Base-by-base conservation (phyloP, 345 rosid species). In the Gossypium rotundifolium region DNA sequence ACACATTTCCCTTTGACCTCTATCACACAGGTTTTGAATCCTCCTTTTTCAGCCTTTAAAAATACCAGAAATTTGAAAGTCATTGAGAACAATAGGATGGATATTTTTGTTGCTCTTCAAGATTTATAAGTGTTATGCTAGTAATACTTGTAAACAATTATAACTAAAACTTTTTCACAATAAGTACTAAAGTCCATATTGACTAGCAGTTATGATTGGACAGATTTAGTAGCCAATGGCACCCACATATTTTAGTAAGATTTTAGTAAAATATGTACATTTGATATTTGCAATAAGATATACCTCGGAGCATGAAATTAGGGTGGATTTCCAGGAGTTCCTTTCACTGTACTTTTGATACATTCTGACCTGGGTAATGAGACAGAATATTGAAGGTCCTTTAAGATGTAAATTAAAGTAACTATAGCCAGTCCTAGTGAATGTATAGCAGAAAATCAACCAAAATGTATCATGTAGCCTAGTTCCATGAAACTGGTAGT, bases 11-110 rank as follows among this genome's bases (percentile, higher is more conserved):
- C 98, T 86, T 83, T 92, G 62, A 94, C 79, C 83, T 92, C 97
- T 93, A 92, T 87, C 83, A 94, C 98, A 79, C 79, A 88, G 60
- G 98, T 92, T 88, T 94, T 94, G 86, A 79, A 94, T 77, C 98
- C 98, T 53, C 98, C 97, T 79, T 88, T 87, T 76, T 89, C 98
- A 84, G 98, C 95, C 97, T 94, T 33, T 69, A 14, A 65, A 80
- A 75, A 57, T 73, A 55, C 16, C 58, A 78, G 65, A 76, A 77
- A 58, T 65, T 29, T 44, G 38, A 49, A 42, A 64, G 61, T 66
- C 71, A 76, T 72, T 25, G 73, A 66, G 45, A 79, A 71, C 33
- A 64, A 71, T 2, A 22, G 14, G 68, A 72, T 48, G 59, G 63
- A 70, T 57, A 40, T 23, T 27, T 72, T 72, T 55, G 52, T 55